Evolutionary conservation across 192 early-diverging fungal genomes (phyloP), one percentile per base, ranked within the genome.

Genomic region (Linderina pennispora): DNA sequence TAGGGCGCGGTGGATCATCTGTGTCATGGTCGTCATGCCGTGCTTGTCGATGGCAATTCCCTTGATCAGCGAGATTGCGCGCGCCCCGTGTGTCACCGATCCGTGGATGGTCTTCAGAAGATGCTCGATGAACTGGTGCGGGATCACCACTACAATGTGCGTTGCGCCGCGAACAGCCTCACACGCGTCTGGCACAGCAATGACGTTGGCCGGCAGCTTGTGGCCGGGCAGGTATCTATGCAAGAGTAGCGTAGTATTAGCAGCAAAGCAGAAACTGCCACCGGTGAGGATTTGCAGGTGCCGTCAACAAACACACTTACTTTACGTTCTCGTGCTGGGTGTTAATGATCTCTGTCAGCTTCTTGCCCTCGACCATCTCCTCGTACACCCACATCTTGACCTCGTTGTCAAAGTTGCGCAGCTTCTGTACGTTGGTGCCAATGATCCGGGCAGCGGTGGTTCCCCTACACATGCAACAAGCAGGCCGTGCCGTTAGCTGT

Each of bases 301-400:
- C n/a, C n/a, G n/a, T 36, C 17, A 67, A 66, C 13, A n/a, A 23
- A 23, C 14, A 15, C 13, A 28, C 56, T 50, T 58, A 69, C 78
- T 89, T 88, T 50, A 83, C 82, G 62, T 96, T 98, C 68, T 91
- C 92, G 68, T 97, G 93, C 43, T 78, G 62, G 16, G 76, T 83
- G 79, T 98, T 98, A 74, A 98, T 96, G 53, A 97, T 85, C 10
- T 96, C 88, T 11, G 92, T 90, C 23, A 98, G 78, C 31, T 88
- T 88, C 45, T 83, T 58, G 31, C 88, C 91, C 36, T 91, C 67
- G 31, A 92, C 70, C 23, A 85, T 40, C 65, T 98, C 96, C 63
- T 98, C 92, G 74, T 84, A 92, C 15, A 98, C 96, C 92, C 92
- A 98, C 84, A 92, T 90, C 40, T 80, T 82, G 43, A 95, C 91